Conservation (phyloP, 441 rosid species). For the Erodium chrysanthum region DNA sequence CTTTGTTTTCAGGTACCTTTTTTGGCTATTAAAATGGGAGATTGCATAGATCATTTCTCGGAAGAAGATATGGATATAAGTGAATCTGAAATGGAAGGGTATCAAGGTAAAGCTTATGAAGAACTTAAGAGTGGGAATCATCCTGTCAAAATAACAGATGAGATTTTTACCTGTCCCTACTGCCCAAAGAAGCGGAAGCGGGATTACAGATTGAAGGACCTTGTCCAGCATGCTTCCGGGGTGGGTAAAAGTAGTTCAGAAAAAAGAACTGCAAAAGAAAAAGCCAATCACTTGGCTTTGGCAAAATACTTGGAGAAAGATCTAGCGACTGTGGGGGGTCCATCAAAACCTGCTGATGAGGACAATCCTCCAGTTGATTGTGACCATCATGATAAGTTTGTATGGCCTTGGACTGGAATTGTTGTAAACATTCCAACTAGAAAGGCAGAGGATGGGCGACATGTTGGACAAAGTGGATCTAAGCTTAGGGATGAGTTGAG, state of each 20-base stretch:
- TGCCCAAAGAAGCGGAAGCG: constrained; percentile 65
- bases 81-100: constrained; percentile 46
- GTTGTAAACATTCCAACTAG: constrained; percentile 64
- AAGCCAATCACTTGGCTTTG: constrained; percentile 71
- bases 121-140: constrained; percentile 56
- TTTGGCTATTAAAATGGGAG: constrained; percentile 18
- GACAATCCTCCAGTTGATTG: constrained; percentile 25
- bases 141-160: constrained; percentile 41
- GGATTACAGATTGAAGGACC: constrained; percentile 52
- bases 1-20: constrained; percentile 8
- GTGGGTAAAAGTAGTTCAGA: constrained; percentile 64
- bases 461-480: constrained; percentile 77
- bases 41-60: constrained; percentile 26
- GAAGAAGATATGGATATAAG: constrained; percentile 41
- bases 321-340: constrained; percentile 27
- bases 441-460: constrained; percentile 47
- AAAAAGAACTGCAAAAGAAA: constrained; percentile 66
- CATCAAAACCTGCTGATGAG: constrained; percentile 29
- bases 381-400: constrained; percentile 57
- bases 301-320: constrained; percentile 62
- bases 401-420: constrained; percentile 94
- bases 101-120: constrained; percentile 40
- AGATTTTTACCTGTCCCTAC: constrained; percentile 60
- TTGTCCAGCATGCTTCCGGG: constrained; percentile 91
- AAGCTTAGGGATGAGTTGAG: constrained; percentile 63